Conservation (phyloP, 441 rosid species). For the Corymbia citriodora region DNA sequence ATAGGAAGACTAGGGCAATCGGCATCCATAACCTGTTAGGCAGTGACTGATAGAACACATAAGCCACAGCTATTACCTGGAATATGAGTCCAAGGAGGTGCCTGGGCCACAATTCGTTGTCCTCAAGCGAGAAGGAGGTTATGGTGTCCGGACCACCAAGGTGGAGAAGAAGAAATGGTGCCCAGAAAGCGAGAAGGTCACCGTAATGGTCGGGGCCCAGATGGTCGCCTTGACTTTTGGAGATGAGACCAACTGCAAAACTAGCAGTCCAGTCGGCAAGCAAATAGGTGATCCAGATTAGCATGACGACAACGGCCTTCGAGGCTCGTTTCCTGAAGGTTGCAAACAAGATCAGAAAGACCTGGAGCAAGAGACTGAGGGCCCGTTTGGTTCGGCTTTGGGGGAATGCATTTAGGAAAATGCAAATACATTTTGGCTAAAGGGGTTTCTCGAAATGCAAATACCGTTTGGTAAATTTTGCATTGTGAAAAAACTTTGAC, state of each 20-base stretch:
- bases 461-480: too few relatives aligned
- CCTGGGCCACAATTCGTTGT: slow-evolving; percentile 52
- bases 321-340: background rate
- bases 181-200: slow-evolving; percentile 51
- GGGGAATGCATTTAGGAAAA: too few relatives aligned
- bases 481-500: too few relatives aligned
- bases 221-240: background rate
- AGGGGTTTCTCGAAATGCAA: too few relatives aligned
- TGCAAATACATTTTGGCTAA: too few relatives aligned
- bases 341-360: background rate
- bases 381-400: too few relatives aligned
- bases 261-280: background rate
- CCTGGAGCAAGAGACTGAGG: background rate
- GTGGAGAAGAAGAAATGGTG: slow-evolving; percentile 53
- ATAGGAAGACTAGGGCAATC: slow-evolving; percentile 26
- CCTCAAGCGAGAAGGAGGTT: slow-evolving; percentile 57
- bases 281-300: background rate
- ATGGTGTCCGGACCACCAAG: slow-evolving; percentile 75
- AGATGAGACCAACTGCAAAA: background rate
- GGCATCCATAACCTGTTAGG: slow-evolving; percentile 28
- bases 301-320: background rate
- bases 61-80: slow-evolving; percentile 33
- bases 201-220: background rate
- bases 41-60: slow-evolving; percentile 36
- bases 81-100: slow-evolving; percentile 35